Evolutionary conservation across 164 flowering plant species (phyloP).

Genomic region (Stephania yunnanensis): DNA sequence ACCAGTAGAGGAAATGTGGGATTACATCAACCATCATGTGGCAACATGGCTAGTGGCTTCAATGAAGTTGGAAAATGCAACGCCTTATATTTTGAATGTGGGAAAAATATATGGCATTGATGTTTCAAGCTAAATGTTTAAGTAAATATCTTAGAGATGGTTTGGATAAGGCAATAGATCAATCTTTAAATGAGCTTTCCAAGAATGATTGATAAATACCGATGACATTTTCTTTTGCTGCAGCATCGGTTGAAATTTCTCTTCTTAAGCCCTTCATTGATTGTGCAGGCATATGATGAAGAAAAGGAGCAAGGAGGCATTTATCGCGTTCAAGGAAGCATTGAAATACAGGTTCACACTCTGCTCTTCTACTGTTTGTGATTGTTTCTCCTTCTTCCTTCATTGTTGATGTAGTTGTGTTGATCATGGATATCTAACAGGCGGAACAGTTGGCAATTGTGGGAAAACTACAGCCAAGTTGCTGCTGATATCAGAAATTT

Average conservation of each 20-base stretch:
- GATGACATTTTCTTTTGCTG: not conserved
- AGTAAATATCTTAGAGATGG: not conserved
- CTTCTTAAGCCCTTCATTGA: slow-evolving; percentile 1
- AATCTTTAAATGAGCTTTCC: not conserved
- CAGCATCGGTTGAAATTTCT: not conserved
- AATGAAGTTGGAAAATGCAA: too few species aligned
- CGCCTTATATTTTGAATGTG: not conserved
- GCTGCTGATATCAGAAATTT: slow-evolving; percentile 68
- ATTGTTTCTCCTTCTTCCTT: not conserved
- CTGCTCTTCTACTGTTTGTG: not conserved
- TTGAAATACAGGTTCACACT: slow-evolving; percentile 63
- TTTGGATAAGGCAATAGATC: not conserved
- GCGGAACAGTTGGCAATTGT: slow-evolving; percentile 87
- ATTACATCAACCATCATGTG: too few species aligned
- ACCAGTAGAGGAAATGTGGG: too few species aligned
- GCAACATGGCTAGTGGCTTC: too few species aligned
- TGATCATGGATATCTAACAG: slow-evolving; percentile 29
- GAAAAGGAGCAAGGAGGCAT: slow-evolving; percentile 71
- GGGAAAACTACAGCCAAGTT: slow-evolving; percentile 86
- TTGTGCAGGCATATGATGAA: slow-evolving; percentile 70
- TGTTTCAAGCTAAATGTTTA: not conserved
- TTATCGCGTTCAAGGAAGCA: slow-evolving; percentile 88
- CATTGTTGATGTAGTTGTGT: slow-evolving; percentile 5
- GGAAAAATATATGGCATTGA: not conserved
- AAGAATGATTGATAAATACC: not conserved